Base-by-base conservation (phyloP, 2,329 filamentous ascomycete genomes). In the Emmonsiellopsis sp. region DNA sequence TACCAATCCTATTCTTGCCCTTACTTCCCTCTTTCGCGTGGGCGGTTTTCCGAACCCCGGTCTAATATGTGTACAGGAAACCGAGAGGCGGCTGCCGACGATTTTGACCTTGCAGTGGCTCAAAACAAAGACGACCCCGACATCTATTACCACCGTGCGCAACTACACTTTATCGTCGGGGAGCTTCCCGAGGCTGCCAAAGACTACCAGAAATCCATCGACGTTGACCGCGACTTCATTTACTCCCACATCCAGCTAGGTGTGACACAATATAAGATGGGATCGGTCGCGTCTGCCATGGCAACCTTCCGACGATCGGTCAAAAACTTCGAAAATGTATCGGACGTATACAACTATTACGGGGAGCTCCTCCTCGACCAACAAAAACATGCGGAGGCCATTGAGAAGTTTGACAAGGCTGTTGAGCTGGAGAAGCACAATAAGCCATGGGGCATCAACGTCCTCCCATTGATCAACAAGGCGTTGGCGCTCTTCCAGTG, bases 181-280 rank as follows among this genome's bases (percentile, higher is more conserved):
- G 92, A 97, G 69, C 95, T 95, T 62, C 83, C 86, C 53, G 89
- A 94, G 62, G 93, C 93, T 4, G 91, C 93, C 56, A 95, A 94
- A 76, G 93, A 98, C 75, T 98, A 98, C 76, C 93, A 98, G 72
- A 96, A 95, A 76, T 97, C 93, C 2, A 98, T 98, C 65, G 93
- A 98, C 64, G 81, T 98, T 32, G 93, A 98, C 77, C 82, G 84
- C 62, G 85, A 89, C 62, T 98, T 98, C 73, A 98, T 98, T 76
- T 98, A 95, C 81, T 97, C 92, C 7, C 93, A 98, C 76, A 98
- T 98, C 66, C 93, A 98, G 74, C 87, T 98, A 43, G 93, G 93
- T 70, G 93, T 98, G 51, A 98, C 93, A 49, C 93, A 98, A 74
- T 98, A 98, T 79, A 98, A 98, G 84, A 94, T 97, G 87, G 93